A percentile compares a stretch with the other conserved stretches of the same genome.
Evolutionary conservation across 208 protist species (phyloP).

Genomic region (Strigomonas culicis): DNA sequence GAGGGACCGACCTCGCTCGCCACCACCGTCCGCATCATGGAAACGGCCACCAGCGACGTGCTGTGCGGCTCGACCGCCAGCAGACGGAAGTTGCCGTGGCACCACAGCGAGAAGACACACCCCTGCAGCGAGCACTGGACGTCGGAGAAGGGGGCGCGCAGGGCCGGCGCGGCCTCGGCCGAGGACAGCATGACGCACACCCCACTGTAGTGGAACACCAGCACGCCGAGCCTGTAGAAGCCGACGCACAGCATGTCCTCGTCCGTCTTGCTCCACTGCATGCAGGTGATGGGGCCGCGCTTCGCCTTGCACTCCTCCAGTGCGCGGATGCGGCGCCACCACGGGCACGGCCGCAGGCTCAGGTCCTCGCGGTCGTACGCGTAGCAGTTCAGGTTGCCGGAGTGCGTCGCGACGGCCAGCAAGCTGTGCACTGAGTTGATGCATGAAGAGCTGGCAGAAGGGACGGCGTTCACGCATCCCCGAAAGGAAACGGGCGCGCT

Average conservation of each 20-base stretch:
- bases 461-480: neutral
- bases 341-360: constrained; percentile 14
- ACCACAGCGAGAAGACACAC: constrained; percentile 30
- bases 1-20: constrained; percentile 26
- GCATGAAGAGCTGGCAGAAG: constrained; percentile 24
- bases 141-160: neutral
- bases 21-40: constrained; percentile 27
- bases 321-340: neutral
- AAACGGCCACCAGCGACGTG: constrained; percentile 21
- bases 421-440: constrained; percentile 57
- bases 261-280: constrained; percentile 47
- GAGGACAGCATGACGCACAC: constrained; percentile 40
- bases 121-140: constrained; percentile 5
- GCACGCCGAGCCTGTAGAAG: constrained; percentile 45
- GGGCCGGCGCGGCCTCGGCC: neutral
- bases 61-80: constrained; percentile 27
- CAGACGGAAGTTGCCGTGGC: constrained; percentile 20
- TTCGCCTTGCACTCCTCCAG: neutral
- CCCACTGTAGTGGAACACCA: constrained; percentile 65
- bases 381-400: constrained; percentile 51
- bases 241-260: constrained; percentile 68
- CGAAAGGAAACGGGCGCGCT: too few relatives aligned
- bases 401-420: constrained; percentile 47
- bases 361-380: constrained; percentile 14
- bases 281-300: constrained; percentile 29